phyloP scores from a whole-genome alignment of 1,284 basidiomycete species.

The Volvariella volvacea region DNA sequence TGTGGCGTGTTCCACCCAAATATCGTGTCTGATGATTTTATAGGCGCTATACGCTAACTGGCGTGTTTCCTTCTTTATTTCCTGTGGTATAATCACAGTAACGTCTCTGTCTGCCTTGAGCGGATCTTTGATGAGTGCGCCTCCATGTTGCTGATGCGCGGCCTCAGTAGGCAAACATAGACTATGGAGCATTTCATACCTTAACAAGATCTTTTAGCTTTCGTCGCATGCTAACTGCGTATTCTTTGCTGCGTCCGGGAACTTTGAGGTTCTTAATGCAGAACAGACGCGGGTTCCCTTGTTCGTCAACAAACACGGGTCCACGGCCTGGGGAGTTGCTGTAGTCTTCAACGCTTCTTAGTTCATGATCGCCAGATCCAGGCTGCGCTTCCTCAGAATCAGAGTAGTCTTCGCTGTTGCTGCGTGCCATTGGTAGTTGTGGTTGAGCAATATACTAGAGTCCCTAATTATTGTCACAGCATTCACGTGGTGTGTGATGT shows the following conservation, averaged over 20 bases:
- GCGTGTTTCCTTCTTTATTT: constrained; percentile 6
- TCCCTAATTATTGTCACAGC: too few species aligned
- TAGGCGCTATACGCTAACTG: constrained; percentile 13
- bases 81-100: constrained; percentile 19
- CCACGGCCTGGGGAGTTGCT: too few species aligned
- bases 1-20: constrained; percentile 20
- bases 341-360: neutral
- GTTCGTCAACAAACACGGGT: constrained; percentile 14
- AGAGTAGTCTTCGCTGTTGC: too few species aligned
- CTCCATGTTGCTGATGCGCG: constrained; percentile 22
- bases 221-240: constrained; percentile 2
- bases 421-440: too few species aligned
- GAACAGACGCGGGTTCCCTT: constrained; percentile 17
- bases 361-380: too few species aligned
- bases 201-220: constrained; percentile 18
- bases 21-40: constrained; percentile 9
- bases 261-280: constrained; percentile 9
- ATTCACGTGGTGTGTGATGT: too few species aligned
- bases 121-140: constrained; percentile 14
- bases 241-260: constrained; percentile 6
- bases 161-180: neutral
- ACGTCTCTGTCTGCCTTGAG: constrained; percentile 14
- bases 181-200: neutral
- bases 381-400: too few species aligned
- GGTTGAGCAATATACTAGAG: too few species aligned